Evolutionary conservation across 2,329 filamentous ascomycete species (phyloP), one percentile per base, ranked within the genome.

Genomic region (Penicillium sp.): DNA sequence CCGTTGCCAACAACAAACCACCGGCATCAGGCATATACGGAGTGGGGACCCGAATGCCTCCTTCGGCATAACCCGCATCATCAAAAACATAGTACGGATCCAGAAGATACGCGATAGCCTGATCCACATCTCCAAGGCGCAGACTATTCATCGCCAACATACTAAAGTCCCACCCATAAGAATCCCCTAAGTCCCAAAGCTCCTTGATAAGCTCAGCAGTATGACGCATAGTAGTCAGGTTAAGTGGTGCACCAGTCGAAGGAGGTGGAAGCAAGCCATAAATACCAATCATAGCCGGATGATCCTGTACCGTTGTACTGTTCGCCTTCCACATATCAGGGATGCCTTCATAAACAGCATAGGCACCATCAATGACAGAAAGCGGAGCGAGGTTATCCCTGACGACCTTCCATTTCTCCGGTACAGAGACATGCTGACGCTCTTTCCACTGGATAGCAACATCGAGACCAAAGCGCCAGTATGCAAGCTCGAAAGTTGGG

Each of bases 381-480:
- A 86, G 73, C 0, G 79, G 78, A 0, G 84, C 82, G 13, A 87
- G 74, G n/a, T 79, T 78, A 11, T 82, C 75, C 24, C 76, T 73
- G 3, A 86, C 81, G 1, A 67, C 68, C 0, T 67, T 68, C 84
- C 84, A 87, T 2, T 67, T 62, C 0, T 63, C 46, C 0, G 84
- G 83, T 0, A 79, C 68, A 0, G 73, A 45, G n/a, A 77, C 70
- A 2, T 71, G 71, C 48, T 81, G 79, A 3, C 83, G 74, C 47
- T 70, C 56, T 64, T 82, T 82, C 84, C 84, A 87, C 10, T 70
- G 63, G 2, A 75, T 72, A 3, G 84, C 84, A 1, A 85, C 68
- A 24, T 82, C 77, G 16, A 86, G 75, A 1, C 84, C 84, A 57
- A 86, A 86, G 16, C 81, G 77, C 84, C 84, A 86, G 68, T 87